Evolutionary conservation across 2,329 filamentous ascomycete genomes (phyloP).

Genomic region (Ilyonectria sp.): DNA sequence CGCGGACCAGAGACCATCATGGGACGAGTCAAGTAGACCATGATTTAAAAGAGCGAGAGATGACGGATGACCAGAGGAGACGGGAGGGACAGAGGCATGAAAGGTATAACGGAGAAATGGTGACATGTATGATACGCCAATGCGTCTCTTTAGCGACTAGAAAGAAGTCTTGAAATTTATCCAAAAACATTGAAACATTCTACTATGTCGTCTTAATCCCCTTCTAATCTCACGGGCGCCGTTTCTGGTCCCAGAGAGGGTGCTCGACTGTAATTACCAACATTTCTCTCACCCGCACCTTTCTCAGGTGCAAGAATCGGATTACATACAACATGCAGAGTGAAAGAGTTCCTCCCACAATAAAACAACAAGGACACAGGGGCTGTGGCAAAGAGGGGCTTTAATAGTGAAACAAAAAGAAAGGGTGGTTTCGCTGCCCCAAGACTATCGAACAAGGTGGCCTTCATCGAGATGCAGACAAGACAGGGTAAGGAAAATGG

Average conservation of each 20-base stretch:
- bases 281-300: conserved; percentile 12
- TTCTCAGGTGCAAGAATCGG: conserved; percentile 8
- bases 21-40: conserved; percentile 83
- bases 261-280: conserved; percentile 22
- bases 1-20: conserved; percentile 93
- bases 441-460: conserved; percentile 44
- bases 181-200: conserved; percentile 4
- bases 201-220: conserved; percentile 5
- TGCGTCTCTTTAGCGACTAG: conserved; percentile 25
- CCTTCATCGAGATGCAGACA: conserved; percentile 35
- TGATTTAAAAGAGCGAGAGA: conserved; percentile 10
- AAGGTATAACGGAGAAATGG: conserved; percentile 1
- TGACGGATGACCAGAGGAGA: neutral
- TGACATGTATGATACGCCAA: conserved; percentile 25
- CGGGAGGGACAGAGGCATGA: neutral
- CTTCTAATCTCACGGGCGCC: neutral
- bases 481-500: conserved; percentile 37
- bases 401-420: conserved; percentile 20
- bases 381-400: conserved; percentile 23
- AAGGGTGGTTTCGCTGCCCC: conserved; percentile 39
- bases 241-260: neutral
- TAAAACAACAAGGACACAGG: conserved; percentile 33
- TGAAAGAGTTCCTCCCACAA: conserved; percentile 17
- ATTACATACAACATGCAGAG: conserved; percentile 29
- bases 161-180: conserved; percentile 10